These are phyloP conservation scores for Auriscalpium orientale DNA, from an alignment of 768 basidiomycete genomes.

Conservation along the genomic window DNA sequence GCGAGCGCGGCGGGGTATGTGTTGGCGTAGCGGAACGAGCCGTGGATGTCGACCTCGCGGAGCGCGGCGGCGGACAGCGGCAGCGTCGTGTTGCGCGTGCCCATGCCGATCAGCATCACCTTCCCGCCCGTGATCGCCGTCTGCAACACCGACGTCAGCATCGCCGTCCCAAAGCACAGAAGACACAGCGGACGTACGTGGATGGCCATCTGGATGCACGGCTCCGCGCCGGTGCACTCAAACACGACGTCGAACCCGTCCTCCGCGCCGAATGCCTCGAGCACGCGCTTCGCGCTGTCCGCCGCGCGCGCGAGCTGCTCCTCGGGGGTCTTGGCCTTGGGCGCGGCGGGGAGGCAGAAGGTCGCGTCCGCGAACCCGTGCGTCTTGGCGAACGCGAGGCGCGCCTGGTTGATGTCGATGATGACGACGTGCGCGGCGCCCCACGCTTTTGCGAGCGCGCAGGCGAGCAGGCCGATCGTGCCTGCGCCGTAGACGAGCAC, in stretches of 20 bases:
- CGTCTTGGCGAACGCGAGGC: slow-evolving; percentile 69
- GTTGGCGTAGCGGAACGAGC: slow-evolving; percentile 86
- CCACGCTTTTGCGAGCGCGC: slow-evolving; percentile 62
- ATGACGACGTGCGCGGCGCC: slow-evolving; percentile 72
- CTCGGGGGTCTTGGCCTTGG: slow-evolving; percentile 42
- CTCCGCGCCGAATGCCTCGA: slow-evolving; percentile 47
- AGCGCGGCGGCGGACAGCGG: slow-evolving; percentile 79
- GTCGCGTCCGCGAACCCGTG: slow-evolving; percentile 73
- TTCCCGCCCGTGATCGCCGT: slow-evolving; percentile 79
- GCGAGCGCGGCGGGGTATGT: slow-evolving; percentile 84
- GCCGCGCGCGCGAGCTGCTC: slow-evolving; percentile 56
- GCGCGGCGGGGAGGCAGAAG: slow-evolving; percentile 49
- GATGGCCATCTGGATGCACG: slow-evolving; percentile 85
- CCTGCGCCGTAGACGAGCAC: slow-evolving; percentile 91
- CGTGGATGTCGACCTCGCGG: slow-evolving; percentile 89
- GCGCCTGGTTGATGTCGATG: slow-evolving; percentile 77
- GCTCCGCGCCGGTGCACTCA: slow-evolving; percentile 92
- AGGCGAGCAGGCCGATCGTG: slow-evolving; percentile 87
- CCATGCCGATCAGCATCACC: slow-evolving; percentile 96
- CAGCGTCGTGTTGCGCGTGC: slow-evolving; percentile 69
- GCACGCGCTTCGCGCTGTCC: slow-evolving; percentile 42
- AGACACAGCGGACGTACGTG: slow-evolving; percentile 51
- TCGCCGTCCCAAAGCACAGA: background rate
- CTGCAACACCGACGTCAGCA: slow-evolving; percentile 29
- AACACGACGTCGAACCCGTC: slow-evolving; percentile 91